These are phyloP conservation scores for Serendipita sp. DNA, from an alignment of 768 basidiomycete genomes.

Conservation along the genomic window DNA sequence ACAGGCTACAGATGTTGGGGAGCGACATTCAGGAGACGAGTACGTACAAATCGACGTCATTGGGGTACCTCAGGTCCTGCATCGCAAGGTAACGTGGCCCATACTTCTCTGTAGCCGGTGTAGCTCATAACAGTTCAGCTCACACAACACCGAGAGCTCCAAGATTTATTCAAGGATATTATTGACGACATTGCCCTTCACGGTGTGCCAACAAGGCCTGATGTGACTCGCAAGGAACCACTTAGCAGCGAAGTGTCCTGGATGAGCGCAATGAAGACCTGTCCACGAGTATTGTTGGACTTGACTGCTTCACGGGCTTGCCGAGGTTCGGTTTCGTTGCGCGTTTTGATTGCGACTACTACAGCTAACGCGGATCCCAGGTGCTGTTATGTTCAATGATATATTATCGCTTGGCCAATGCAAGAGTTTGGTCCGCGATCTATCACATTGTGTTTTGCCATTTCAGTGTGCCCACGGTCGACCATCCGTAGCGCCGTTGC, in stretches of 20 bases:
- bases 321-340: conserved; percentile 41
- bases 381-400: conserved; percentile 97
- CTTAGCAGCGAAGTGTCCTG: conserved; percentile 22
- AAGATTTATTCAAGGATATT: conserved; percentile 57
- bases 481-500: neutral
- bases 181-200: conserved; percentile 44
- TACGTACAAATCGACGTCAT: conserved; percentile 53
- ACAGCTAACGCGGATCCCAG: conserved; percentile 24
- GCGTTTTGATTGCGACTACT: conserved; percentile 3
- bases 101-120: conserved; percentile 3
- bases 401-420: conserved; percentile 51
- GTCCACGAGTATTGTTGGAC: conserved; percentile 68
- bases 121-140: conserved; percentile 27
- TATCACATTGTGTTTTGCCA: conserved; percentile 63
- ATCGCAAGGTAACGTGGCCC: conserved; percentile 36
- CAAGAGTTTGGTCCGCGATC: conserved; percentile 42
- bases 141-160: conserved; percentile 52
- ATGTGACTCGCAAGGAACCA: neutral
- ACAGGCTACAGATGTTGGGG: conserved; percentile 13
- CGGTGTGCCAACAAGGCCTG: conserved; percentile 14
- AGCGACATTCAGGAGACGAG: conserved; percentile 20
- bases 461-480: conserved; percentile 95
- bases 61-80: conserved; percentile 51
- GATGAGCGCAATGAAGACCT: conserved; percentile 62
- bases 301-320: conserved; percentile 92